A percentile compares a stretch with the other conserved stretches of the same genome.
phyloP scores from a whole-genome alignment of 306 rosid genomes.

The Prunus mira region DNA sequence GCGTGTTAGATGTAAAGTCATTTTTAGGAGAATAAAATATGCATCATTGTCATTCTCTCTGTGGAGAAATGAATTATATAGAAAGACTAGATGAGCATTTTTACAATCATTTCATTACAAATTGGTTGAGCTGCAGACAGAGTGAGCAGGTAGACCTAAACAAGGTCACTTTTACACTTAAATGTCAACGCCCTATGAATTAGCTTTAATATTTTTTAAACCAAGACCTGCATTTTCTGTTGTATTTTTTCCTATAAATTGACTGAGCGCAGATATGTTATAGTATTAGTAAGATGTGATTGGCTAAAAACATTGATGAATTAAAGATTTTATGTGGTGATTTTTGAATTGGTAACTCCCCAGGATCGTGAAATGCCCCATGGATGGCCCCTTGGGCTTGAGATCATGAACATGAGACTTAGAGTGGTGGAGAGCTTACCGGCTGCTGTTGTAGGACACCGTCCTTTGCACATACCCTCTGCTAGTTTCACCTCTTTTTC shows the following conservation, averaged over 20 bases:
- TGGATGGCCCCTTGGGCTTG: slow-evolving; percentile 92
- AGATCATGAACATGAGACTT: slow-evolving; percentile 51
- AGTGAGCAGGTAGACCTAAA: slow-evolving; percentile 10
- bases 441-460: slow-evolving; percentile 26
- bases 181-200: not conserved
- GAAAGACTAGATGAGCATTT: no score
- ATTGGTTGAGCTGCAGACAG: slow-evolving; percentile 7
- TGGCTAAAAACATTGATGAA: not conserved
- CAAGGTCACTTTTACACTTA: not conserved
- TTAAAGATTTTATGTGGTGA: not conserved
- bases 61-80: not conserved
- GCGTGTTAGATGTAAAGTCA: not conserved
- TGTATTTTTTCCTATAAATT: not conserved
- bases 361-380: slow-evolving; percentile 50
- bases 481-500: slow-evolving; percentile 72
- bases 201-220: not conserved
- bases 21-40: not conserved
- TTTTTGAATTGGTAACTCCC: not conserved
- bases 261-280: no score
- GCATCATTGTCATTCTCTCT: not conserved
- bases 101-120: not conserved
- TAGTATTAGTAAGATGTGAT: not conserved
- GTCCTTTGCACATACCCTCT: slow-evolving; percentile 43
- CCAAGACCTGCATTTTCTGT: not conserved
- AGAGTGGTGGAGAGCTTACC: slow-evolving; percentile 44